Evolutionary conservation across 805 yeast genomes (phyloP).

Genomic region (Myxozyma lipomycoides): DNA sequence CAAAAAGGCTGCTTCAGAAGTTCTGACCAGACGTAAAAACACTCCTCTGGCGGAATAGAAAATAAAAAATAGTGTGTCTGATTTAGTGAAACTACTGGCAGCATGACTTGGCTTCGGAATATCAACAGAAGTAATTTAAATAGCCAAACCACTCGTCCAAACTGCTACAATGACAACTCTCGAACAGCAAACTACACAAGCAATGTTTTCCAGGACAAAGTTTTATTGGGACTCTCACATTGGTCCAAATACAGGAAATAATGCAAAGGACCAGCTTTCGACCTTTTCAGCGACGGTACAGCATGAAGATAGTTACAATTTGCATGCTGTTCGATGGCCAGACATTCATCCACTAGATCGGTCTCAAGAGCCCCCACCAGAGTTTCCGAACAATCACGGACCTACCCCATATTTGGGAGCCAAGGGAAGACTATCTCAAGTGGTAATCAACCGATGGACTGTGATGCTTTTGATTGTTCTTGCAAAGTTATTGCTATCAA

Average conservation of each 20-base stretch:
- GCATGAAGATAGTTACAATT: background rate
- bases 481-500: slow-evolving; percentile 59
- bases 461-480: slow-evolving; percentile 52
- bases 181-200: no score
- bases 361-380: slow-evolving; percentile 15
- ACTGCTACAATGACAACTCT: no score
- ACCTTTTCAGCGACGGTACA: background rate
- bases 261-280: slow-evolving; percentile 1
- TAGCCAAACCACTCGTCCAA: no score
- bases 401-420: slow-evolving; percentile 34
- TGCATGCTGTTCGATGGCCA: slow-evolving; percentile 18
- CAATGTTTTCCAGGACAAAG: background rate
- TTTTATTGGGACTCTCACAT: slow-evolving; percentile 6
- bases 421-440: slow-evolving; percentile 36
- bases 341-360: slow-evolving; percentile 24
- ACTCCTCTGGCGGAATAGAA: no score
- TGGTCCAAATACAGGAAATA: background rate
- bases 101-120: no score
- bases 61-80: no score
- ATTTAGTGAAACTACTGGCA: no score
- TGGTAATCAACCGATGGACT: slow-evolving; percentile 56
- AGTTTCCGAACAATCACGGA: slow-evolving; percentile 16
- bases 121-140: no score
- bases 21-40: no score
- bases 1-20: no score